Evolutionary conservation across 192 early-diverging fungal species (phyloP).

Genomic region (Backusella westeae): DNA sequence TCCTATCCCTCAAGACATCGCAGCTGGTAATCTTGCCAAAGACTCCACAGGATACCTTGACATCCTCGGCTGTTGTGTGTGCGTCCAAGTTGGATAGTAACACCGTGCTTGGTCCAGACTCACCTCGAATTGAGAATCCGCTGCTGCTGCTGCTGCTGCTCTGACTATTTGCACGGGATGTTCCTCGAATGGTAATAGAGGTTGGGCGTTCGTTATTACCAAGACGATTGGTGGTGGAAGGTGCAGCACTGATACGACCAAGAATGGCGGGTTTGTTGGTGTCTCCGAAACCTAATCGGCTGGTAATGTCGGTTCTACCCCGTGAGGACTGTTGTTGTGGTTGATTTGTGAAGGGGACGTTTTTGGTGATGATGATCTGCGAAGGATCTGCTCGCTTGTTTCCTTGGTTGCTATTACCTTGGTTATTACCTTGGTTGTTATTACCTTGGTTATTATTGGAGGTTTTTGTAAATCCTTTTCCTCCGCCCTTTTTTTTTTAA

Average conservation of each 20-base stretch:
- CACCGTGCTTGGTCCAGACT: slow-evolving; percentile 46
- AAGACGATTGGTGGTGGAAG: not conserved
- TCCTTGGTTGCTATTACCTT: not conserved
- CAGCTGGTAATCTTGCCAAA: slow-evolving; percentile 35
- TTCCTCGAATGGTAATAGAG: not conserved
- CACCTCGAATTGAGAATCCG: slow-evolving; percentile 42
- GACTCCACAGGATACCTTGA: slow-evolving; percentile 37
- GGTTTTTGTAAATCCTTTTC: not conserved
- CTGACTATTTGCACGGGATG: not conserved
- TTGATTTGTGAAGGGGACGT: not conserved
- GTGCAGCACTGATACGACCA: not conserved
- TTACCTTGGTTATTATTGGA: not conserved
- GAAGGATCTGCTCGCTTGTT: slow-evolving; percentile 12
- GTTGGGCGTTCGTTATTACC: not conserved
- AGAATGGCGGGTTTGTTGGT: not conserved
- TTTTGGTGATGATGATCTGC: slow-evolving; percentile 27
- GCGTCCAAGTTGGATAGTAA: slow-evolving; percentile 48
- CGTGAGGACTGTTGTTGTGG: not conserved
- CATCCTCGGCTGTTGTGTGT: slow-evolving; percentile 44
- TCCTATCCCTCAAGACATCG: slow-evolving; percentile 34
- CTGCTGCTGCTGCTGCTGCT: not conserved
- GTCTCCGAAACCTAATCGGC: not conserved
- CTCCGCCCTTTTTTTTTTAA: not conserved
- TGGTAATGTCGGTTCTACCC: not conserved
- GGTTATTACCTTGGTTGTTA: too few species aligned